Evolutionary conservation across 1,139 yeast genomes (phyloP).

Genomic region (Geotrichum carabidarum): DNA sequence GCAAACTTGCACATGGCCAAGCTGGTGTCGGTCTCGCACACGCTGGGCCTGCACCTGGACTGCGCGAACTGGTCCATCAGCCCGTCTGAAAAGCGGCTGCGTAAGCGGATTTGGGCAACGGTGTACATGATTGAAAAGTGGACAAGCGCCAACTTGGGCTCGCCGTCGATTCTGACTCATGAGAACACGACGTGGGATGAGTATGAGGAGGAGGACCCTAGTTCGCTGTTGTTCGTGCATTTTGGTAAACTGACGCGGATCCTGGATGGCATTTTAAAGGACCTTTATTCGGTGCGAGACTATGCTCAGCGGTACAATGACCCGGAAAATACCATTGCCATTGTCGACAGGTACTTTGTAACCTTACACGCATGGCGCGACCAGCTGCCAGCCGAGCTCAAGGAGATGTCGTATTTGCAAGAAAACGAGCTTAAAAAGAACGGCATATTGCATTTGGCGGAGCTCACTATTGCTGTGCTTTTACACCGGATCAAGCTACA

Average conservation of each 20-base stretch:
- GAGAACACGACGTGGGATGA: constrained; percentile 27
- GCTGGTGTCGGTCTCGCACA: constrained; percentile 34
- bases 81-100: constrained; percentile 31
- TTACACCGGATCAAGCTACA: constrained; percentile 32
- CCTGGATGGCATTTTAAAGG: constrained; percentile 30
- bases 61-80: constrained; percentile 36
- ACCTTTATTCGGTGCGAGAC: constrained; percentile 30
- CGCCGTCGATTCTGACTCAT: constrained; percentile 32
- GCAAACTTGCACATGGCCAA: constrained; percentile 33
- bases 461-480: constrained; percentile 35
- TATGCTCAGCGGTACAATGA: constrained; percentile 26
- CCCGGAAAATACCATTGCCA: constrained; percentile 22
- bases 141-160: constrained; percentile 35
- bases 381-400: constrained; percentile 31
- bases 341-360: constrained; percentile 27
- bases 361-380: constrained; percentile 32
- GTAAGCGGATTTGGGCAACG: constrained; percentile 37
- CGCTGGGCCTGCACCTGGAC: constrained; percentile 38
- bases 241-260: constrained; percentile 32
- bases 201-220: constrained; percentile 33
- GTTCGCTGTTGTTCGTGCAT: constrained; percentile 35
- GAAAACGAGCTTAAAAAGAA: constrained; percentile 19
- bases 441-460: constrained; percentile 35
- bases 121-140: constrained; percentile 38
- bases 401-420: constrained; percentile 29